Evolutionary conservation across 2,329 filamentous ascomycete species (phyloP).

Genomic region (Botrytis cinerea): DNA sequence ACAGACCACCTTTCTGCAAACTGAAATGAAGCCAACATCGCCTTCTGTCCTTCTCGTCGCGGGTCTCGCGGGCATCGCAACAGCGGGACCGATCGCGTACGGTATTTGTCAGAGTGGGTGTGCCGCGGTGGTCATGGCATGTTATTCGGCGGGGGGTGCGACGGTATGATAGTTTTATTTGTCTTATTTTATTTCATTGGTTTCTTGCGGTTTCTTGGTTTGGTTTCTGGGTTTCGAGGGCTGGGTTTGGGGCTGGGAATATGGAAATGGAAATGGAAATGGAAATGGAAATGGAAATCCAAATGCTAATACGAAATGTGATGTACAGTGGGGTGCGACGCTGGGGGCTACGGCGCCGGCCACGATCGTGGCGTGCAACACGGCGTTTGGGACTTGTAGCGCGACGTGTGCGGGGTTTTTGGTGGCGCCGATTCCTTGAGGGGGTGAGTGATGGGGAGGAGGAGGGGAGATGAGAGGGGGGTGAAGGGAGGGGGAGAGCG

Average conservation of each 20-base stretch:
- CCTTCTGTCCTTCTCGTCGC: not conserved
- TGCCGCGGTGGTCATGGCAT: constrained; percentile 17
- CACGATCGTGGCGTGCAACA: constrained; percentile 14
- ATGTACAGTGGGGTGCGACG: not conserved
- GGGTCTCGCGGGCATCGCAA: not conserved
- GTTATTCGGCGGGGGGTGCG: not conserved
- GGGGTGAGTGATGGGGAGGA: not conserved
- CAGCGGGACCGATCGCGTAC: not conserved
- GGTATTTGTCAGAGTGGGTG: constrained; percentile 13
- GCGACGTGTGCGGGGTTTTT: constrained; percentile 6
- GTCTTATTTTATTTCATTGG: no score
- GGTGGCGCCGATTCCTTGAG: constrained; percentile 6
- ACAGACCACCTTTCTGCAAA: no score
- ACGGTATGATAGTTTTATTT: not conserved
- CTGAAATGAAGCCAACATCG: not conserved
- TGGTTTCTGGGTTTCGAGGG: no score
- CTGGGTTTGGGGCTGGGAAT: no score
- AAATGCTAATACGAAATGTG: not conserved
- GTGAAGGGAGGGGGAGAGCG: no score
- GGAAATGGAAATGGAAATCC: no score
- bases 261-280: no score
- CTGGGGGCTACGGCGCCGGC: constrained; percentile 11
- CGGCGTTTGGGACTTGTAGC: constrained; percentile 8
- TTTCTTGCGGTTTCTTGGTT: no score
- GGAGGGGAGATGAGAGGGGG: no score